Evolutionary conservation across 2,329 filamentous ascomycete species (phyloP), one percentile per base, ranked within the genome.

Genomic region (Periconia macrospinosa): DNA sequence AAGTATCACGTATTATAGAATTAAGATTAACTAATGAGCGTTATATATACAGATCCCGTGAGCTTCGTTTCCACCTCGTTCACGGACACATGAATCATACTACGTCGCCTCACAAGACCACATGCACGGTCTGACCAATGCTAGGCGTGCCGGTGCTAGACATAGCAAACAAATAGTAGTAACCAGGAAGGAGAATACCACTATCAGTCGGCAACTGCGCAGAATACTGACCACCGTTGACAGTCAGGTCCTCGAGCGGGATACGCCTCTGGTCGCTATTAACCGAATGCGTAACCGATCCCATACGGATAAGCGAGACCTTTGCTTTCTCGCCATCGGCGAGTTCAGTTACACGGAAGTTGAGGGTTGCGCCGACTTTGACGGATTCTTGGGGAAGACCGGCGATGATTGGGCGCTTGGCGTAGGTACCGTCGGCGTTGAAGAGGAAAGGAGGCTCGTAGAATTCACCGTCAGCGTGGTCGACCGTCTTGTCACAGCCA

Each of bases 371-470:
- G 2, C 65, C 66, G 10, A 67, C 59, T 35, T 56, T 58, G 45
- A 67, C 58, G 5, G 44, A 58, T 14, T 54, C 53, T 23, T 54
- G 45, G 33, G 56, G 55, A 18, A 63, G 30, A 14, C 30, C 30
- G 15, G 47, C 27, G 33, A 67, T 63, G 2, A 35, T 44, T 15
- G 62, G 65, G 15, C 63, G 61, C 3, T 54, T 23, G n/a, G 62
- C 62, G 0, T 41, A 48, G 6, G 62, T 57, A 0, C 63, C 65
- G 30, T 66, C 61, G 1, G 51, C 17, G 40, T 68, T 67, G 56
- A 68, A 67, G 1, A 69, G 57, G 19, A 67, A 69, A 0, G 67
- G 67, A 15, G 67, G 66, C 10, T 60, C 61, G 52, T 67, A 68
- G 43, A 61, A 58, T 45, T 69, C 63, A 14, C 63, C 67, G 18